A percentile compares a stretch with the other conserved stretches of the same genome.
Evolutionary conservation across 345 rosid genomes (phyloP).

Genomic region (Camelina neglecta): DNA sequence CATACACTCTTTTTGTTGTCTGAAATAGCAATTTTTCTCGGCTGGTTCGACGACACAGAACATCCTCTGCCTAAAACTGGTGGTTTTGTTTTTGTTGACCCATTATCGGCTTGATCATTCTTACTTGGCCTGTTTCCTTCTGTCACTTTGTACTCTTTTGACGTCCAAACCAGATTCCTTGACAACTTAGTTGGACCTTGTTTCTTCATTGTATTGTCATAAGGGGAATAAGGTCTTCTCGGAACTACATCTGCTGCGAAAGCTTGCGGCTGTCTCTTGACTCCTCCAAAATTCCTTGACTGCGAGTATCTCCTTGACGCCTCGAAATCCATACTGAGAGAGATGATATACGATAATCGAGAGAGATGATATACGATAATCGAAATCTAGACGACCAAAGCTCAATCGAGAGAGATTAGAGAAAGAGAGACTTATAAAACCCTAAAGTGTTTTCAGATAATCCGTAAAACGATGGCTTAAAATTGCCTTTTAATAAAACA

Average conservation of each 20-base stretch:
- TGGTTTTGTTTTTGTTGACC: neutral
- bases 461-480: too few species aligned
- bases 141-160: constrained; percentile 14
- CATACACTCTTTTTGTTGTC: constrained; percentile 20
- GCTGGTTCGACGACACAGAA: constrained; percentile 7
- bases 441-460: too few species aligned
- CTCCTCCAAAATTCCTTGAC: constrained; percentile 18
- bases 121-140: constrained; percentile 19
- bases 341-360: too few species aligned
- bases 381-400: too few species aligned
- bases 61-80: constrained; percentile 16
- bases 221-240: constrained; percentile 22
- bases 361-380: too few species aligned
- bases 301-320: constrained; percentile 38
- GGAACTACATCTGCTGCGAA: constrained; percentile 24
- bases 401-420: too few species aligned
- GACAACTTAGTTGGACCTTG: constrained; percentile 19
- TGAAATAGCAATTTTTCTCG: neutral
- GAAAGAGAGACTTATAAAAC: too few species aligned
- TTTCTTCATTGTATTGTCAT: constrained; percentile 26
- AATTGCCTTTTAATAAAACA: too few species aligned
- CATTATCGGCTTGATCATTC: constrained; percentile 1
- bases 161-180: constrained; percentile 44
- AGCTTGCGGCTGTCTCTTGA: constrained; percentile 23
- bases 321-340: constrained; percentile 36